These are phyloP conservation scores for Zygoascus ofunaensis DNA, from an alignment of 805 yeast genomes.

Conservation along the genomic window DNA sequence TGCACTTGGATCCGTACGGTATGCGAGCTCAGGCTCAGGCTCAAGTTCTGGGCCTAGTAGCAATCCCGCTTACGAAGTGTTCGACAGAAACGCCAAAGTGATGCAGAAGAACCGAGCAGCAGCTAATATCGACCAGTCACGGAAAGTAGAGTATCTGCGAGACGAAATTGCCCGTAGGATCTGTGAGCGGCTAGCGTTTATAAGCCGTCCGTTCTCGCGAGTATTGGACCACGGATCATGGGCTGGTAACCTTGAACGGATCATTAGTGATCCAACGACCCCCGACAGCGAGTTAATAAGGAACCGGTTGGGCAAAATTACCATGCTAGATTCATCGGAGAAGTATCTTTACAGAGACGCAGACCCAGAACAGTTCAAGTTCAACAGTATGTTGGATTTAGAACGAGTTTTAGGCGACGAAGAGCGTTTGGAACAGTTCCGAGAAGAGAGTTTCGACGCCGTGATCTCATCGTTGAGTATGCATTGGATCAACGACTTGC, in stretches of 20 bases:
- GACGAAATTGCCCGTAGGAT: constrained; percentile 67
- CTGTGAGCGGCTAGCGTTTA: constrained; percentile 65
- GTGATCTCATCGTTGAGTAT: constrained; percentile 62
- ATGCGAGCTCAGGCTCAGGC: too few species aligned
- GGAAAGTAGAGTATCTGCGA: constrained; percentile 60
- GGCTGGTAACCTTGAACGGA: constrained; percentile 51
- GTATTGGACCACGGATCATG: constrained; percentile 69
- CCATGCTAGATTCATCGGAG: constrained; percentile 59
- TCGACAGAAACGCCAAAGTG: constrained; percentile 53
- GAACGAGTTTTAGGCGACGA: constrained; percentile 57
- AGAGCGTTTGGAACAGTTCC: constrained; percentile 44
- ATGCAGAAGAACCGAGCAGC: constrained; percentile 54
- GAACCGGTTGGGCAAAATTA: constrained; percentile 42
- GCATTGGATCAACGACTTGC: constrained; percentile 87
- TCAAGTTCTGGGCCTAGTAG: background rate
- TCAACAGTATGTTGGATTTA: constrained; percentile 38
- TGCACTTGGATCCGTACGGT: too few species aligned
- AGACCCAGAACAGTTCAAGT: constrained; percentile 27
- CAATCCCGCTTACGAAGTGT: constrained; percentile 37
- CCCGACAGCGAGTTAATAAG: constrained; percentile 47
- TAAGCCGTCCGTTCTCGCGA: constrained; percentile 51
- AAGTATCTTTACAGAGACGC: constrained; percentile 46
- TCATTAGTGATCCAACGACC: constrained; percentile 33
- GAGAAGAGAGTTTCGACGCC: constrained; percentile 47
- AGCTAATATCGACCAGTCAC: constrained; percentile 35